A percentile compares a stretch with the other conserved stretches of the same genome.
Conservation (phyloP, 495 filamentous ascomycete genomes). For the Corynascus novoguineensis region DNA sequence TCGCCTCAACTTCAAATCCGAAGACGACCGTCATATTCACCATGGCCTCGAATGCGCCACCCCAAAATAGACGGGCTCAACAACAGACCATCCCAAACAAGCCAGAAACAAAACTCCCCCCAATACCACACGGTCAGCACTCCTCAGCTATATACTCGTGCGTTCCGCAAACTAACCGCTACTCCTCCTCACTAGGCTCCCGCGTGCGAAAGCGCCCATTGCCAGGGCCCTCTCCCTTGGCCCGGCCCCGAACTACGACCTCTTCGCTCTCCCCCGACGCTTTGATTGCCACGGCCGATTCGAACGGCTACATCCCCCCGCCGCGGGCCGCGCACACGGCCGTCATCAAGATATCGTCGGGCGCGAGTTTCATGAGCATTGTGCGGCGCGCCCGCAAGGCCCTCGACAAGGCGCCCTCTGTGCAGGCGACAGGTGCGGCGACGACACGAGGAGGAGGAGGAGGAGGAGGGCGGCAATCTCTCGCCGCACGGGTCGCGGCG, state of each 20-base stretch:
- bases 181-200: constrained; percentile 16
- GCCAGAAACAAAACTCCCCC: constrained; percentile 38
- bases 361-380: constrained; percentile 72
- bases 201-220: constrained; percentile 29
- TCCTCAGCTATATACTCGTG: background rate
- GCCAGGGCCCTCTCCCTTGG: constrained; percentile 11
- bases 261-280: constrained; percentile 1
- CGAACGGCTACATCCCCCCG: constrained; percentile 56
- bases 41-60: background rate
- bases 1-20: background rate
- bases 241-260: constrained; percentile 1
- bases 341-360: constrained; percentile 70
- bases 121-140: constrained; percentile 42
- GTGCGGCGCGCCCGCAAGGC: constrained; percentile 74
- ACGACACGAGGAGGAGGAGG: too few species aligned
- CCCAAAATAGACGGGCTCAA: background rate
- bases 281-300: constrained; percentile 49
- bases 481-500: constrained; percentile 40
- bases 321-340: constrained; percentile 47
- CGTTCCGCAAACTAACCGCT: background rate
- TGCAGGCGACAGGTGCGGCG: too few species aligned
- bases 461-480: constrained; percentile 31
- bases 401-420: constrained; percentile 64
- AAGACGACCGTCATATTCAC: background rate
- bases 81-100: constrained; percentile 20